Evolutionary conservation across 306 rosid species (phyloP).

Genomic region (Lithocarpus polystachyus): DNA sequence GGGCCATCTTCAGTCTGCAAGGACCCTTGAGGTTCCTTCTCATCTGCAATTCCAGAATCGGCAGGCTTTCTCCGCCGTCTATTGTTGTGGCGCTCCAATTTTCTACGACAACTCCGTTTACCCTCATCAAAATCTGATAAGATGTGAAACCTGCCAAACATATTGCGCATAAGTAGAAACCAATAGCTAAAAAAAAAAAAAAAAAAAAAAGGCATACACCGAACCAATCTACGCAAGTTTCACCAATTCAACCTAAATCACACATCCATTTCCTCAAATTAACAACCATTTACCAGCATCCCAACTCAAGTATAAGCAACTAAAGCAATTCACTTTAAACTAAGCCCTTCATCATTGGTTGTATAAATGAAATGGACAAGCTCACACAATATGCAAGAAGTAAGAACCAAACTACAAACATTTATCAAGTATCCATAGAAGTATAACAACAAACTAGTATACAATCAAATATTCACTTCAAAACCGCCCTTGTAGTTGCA

Average conservation of each 20-base stretch:
- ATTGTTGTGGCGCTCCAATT: slow-evolving; percentile 89
- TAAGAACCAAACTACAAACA: background rate
- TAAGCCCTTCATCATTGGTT: background rate
- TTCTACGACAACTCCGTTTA: slow-evolving; percentile 90
- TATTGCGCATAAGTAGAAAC: background rate
- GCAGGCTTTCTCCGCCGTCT: slow-evolving; percentile 74
- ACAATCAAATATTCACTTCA: background rate
- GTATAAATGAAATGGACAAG: background rate
- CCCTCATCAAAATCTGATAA: slow-evolving; percentile 93
- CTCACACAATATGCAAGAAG: background rate
- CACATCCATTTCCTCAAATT: background rate
- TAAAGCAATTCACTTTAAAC: background rate
- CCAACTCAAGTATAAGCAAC: background rate
- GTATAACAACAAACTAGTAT: background rate
- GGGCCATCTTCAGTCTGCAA: slow-evolving; percentile 46
- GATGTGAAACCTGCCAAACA: slow-evolving; percentile 71
- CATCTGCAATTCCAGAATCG: slow-evolving; percentile 31
- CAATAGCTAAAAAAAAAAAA: background rate
- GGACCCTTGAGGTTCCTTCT: slow-evolving; percentile 46
- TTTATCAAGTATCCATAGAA: background rate
- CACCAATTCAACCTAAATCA: background rate
- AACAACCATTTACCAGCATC: background rate
- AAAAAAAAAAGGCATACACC: background rate
- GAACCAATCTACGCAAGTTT: background rate
- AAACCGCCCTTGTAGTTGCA: background rate